These are phyloP conservation scores for Medicago ruthenica DNA, from an alignment of 306 rosid genomes.

Conservation along the genomic window DNA sequence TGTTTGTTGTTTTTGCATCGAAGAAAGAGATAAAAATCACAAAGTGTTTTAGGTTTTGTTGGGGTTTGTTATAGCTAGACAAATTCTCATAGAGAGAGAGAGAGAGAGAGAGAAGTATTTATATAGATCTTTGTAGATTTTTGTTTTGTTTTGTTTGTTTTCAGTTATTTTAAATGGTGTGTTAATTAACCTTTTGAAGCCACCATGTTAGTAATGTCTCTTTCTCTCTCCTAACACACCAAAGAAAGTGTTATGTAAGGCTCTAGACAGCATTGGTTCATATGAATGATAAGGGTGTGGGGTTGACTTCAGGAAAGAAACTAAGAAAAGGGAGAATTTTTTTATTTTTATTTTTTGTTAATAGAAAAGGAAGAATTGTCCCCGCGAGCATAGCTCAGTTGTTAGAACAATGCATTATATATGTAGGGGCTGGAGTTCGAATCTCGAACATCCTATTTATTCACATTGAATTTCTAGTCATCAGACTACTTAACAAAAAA, in stretches of 20 bases:
- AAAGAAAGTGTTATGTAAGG: slow-evolving; percentile 26
- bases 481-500: no score
- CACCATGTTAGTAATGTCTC: slow-evolving; percentile 40
- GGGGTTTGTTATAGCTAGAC: slow-evolving; percentile 29
- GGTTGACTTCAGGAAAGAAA: slow-evolving; percentile 46
- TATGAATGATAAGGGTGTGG: slow-evolving; percentile 34
- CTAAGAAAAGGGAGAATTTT: neutral
- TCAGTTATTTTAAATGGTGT: no score
- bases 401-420: no score
- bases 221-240: slow-evolving; percentile 40
- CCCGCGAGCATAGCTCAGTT: no score
- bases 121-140: neutral
- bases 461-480: no score
- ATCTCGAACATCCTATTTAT: no score
- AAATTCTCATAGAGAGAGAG: no score
- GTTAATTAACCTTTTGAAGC: slow-evolving; percentile 48
- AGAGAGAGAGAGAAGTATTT: neutral
- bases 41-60: slow-evolving; percentile 38
- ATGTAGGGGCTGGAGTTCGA: no score
- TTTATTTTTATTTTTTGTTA: no score
- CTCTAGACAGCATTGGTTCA: neutral
- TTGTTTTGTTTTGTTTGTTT: no score
- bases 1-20: slow-evolving; percentile 49
- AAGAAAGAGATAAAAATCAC: slow-evolving; percentile 49
- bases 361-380: neutral